A percentile compares a stretch with the other conserved stretches of the same genome.
These are phyloP conservation scores for Omphalotus olearius DNA, from an alignment of 1,284 basidiomycete species.

Conservation along the genomic window DNA sequence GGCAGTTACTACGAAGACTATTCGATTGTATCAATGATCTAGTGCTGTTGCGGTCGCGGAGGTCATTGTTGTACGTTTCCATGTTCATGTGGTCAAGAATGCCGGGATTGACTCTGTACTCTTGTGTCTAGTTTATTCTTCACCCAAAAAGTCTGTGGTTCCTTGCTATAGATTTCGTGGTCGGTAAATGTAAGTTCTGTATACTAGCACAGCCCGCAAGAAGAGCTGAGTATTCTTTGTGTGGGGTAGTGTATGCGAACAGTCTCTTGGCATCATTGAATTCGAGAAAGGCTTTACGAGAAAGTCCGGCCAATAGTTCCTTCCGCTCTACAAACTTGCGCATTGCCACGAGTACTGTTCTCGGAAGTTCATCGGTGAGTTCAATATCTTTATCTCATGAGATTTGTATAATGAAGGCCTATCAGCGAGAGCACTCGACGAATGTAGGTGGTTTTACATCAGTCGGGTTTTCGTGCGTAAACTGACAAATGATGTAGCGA, in stretches of 20 bases:
- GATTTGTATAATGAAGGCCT: too few species aligned
- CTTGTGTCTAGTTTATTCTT: slow-evolving; percentile 25
- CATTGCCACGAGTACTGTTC: too few species aligned
- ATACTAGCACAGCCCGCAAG: too few species aligned
- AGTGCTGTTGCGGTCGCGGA: slow-evolving; percentile 32
- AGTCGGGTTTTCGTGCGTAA: too few species aligned
- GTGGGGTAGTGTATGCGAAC: slow-evolving; percentile 31
- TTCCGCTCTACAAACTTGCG: not conserved
- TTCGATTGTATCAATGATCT: not conserved
- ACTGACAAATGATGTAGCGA: too few species aligned
- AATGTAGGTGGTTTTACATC: too few species aligned
- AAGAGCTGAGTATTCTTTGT: too few species aligned
- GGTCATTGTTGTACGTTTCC: slow-evolving; percentile 29
- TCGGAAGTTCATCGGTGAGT: not conserved
- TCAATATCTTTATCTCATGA: too few species aligned
- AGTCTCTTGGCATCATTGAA: slow-evolving; percentile 36
- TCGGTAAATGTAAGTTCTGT: slow-evolving; percentile 30
- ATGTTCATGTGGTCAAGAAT: not conserved
- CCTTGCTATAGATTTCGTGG: slow-evolving; percentile 34
- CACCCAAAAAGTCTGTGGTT: slow-evolving; percentile 32
- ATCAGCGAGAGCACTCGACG: too few species aligned
- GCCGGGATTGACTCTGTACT: not conserved
- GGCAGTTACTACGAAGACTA: not conserved
- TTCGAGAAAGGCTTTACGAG: slow-evolving; percentile 22
- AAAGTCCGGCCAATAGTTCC: not conserved